Conservation (phyloP, 306 rosid species). For the Argentina anserina region DNA sequence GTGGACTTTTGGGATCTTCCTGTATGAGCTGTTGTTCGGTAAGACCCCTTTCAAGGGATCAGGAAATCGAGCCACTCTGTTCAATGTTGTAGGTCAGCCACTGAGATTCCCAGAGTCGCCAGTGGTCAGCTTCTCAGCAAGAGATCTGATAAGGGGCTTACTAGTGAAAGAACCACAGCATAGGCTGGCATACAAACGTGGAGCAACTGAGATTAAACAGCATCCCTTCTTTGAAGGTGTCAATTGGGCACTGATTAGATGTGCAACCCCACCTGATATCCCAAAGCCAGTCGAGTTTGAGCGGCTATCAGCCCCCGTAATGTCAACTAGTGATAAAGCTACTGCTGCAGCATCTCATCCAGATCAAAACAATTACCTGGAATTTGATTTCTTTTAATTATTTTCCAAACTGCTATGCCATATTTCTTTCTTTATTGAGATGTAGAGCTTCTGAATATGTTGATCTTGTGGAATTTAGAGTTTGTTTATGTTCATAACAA, state of each 20-base stretch:
- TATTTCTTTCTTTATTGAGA: slow-evolving; percentile 26
- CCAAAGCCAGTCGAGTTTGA: slow-evolving; percentile 47
- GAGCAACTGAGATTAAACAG: slow-evolving; percentile 53
- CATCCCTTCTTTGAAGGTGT: slow-evolving; percentile 54
- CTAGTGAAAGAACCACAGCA: slow-evolving; percentile 53
- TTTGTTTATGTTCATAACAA: slow-evolving; percentile 13
- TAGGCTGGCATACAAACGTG: slow-evolving; percentile 48
- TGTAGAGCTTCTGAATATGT: slow-evolving; percentile 29
- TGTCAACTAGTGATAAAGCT: slow-evolving; percentile 28
- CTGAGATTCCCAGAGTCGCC: slow-evolving; percentile 45
- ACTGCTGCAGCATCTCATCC: slow-evolving; percentile 28
- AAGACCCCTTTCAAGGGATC: slow-evolving; percentile 62
- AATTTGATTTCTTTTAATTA: slow-evolving; percentile 52
- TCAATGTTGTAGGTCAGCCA: slow-evolving; percentile 55
- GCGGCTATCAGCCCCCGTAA: slow-evolving; percentile 31
- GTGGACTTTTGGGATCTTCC: slow-evolving; percentile 61
- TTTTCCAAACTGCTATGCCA: slow-evolving; percentile 22
- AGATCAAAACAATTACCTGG: slow-evolving; percentile 45
- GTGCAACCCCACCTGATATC: slow-evolving; percentile 56
- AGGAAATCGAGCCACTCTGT: slow-evolving; percentile 48
- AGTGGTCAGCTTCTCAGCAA: slow-evolving; percentile 41
- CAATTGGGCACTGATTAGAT: slow-evolving; percentile 52
- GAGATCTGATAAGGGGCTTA: slow-evolving; percentile 45
- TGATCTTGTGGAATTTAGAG: slow-evolving; percentile 24
- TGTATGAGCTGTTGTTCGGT: slow-evolving; percentile 53